These are phyloP conservation scores for Cicer judaicum DNA, from an alignment of 306 rosid species.

Conservation along the genomic window DNA sequence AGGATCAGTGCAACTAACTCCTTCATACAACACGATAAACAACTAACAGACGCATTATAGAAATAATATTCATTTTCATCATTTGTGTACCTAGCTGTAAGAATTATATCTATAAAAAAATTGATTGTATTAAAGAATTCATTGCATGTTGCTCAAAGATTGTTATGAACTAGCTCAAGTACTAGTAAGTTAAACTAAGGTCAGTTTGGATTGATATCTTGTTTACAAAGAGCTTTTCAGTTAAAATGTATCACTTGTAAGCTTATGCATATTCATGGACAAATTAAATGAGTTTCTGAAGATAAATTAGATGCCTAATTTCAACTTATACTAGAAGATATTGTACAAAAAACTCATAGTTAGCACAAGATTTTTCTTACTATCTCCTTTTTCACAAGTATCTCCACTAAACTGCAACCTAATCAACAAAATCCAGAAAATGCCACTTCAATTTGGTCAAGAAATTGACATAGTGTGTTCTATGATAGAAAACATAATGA, in stretches of 20 bases:
- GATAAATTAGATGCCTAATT: not conserved
- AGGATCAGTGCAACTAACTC: not conserved
- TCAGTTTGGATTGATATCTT: not conserved
- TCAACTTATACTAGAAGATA: not conserved
- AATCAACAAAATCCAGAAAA: conserved; percentile 36
- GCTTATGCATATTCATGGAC: not conserved
- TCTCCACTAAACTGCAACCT: conserved; percentile 12
- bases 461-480: not conserved
- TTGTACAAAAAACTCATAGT: not conserved
- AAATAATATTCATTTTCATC: conserved; percentile 33
- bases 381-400: not conserved
- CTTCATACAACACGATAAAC: not conserved
- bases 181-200: not conserved
- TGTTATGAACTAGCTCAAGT: not conserved
- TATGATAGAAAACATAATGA: conserved; percentile 10
- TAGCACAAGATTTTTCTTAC: not conserved
- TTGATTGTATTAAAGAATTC: not conserved
- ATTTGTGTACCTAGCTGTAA: conserved; percentile 1
- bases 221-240: not conserved
- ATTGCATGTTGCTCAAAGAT: conserved; percentile 5
- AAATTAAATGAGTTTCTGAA: not conserved
- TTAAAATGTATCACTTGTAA: not conserved
- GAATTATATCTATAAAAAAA: not conserved
- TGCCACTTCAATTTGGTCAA: not conserved
- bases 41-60: conserved; percentile 11